phyloP scores from a whole-genome alignment of 805 yeast genomes.

The Danielozyma ontarioensis region DNA sequence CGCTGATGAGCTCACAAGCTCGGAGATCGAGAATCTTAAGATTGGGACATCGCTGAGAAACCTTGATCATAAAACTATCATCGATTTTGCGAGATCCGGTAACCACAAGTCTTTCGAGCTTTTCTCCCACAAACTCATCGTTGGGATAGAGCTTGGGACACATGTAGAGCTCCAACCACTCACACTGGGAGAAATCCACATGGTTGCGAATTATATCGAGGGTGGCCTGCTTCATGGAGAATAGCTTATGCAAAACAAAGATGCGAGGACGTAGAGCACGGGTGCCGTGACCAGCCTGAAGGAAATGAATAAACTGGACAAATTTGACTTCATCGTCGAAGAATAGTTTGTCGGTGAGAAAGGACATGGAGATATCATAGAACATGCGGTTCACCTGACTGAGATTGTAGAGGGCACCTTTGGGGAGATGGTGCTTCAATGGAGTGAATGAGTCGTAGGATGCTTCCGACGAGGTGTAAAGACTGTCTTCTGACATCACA shows the following conservation, averaged over 20 bases:
- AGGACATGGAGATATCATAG: constrained; percentile 48
- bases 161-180: constrained; percentile 76
- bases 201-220: constrained; percentile 42
- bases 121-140: constrained; percentile 20
- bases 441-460: no score
- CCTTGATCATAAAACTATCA: constrained; percentile 50
- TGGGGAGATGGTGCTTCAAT: no score
- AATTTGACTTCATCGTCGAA: constrained; percentile 49
- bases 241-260: constrained; percentile 63
- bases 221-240: constrained; percentile 47
- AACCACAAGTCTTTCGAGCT: constrained; percentile 44
- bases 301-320: constrained; percentile 22
- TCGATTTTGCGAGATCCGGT: constrained; percentile 67
- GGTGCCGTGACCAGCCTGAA: constrained; percentile 3
- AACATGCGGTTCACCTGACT: constrained; percentile 66
- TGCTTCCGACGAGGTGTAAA: no score
- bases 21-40: constrained; percentile 68
- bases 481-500: constrained; percentile 42
- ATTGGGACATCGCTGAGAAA: constrained; percentile 53
- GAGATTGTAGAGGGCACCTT: constrained; percentile 50
- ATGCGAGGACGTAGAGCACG: constrained; percentile 30
- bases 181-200: constrained; percentile 44
- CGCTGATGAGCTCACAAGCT: constrained; percentile 77
- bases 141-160: constrained; percentile 69
- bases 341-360: constrained; percentile 50